Percentiles rank a stretch among this genome's conserved stretches.
Conservation (phyloP, 306 rosid genomes). For the Cicer pinnatifidum region DNA sequence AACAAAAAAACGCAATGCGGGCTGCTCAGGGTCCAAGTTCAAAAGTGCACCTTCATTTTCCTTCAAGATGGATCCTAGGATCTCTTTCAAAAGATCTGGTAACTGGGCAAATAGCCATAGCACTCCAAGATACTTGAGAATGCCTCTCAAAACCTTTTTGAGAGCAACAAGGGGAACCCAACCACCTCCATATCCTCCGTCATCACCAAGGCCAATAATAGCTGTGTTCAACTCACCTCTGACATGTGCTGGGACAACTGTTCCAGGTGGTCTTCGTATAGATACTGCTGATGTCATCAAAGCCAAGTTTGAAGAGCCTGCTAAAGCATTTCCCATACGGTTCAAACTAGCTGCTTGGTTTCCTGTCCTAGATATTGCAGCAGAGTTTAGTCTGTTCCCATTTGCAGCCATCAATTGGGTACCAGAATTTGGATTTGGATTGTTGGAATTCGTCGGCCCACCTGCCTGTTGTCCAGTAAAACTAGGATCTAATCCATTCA, state of each 20-base stretch:
- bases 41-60: slow-evolving; percentile 96
- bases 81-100: slow-evolving; percentile 91
- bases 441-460: slow-evolving; percentile 68
- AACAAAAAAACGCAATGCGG: slow-evolving; percentile 96
- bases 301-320: slow-evolving; percentile 82
- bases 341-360: slow-evolving; percentile 75
- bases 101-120: slow-evolving; percentile 98
- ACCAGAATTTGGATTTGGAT: slow-evolving; percentile 67
- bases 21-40: slow-evolving; percentile 98
- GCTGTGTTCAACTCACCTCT: slow-evolving; percentile 98
- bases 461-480: slow-evolving; percentile 76
- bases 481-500: slow-evolving; percentile 90
- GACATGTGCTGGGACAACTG: slow-evolving; percentile 95
- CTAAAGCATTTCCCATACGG: slow-evolving; percentile 80
- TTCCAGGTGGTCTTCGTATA: slow-evolving; percentile 81
- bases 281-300: slow-evolving; percentile 66
- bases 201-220: slow-evolving; percentile 99
- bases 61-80: slow-evolving; percentile 91
- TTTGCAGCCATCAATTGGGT: slow-evolving; percentile 70
- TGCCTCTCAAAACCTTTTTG: slow-evolving; percentile 95
- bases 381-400: slow-evolving; percentile 84
- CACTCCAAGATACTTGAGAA: slow-evolving; percentile 98
- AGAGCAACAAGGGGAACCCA: slow-evolving; percentile 99
- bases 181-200: slow-evolving; percentile 99
- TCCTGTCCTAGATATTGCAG: slow-evolving; percentile 75